Percentiles rank a stretch among this genome's conserved stretches.
phyloP scores from a whole-genome alignment of 345 rosid species.

The Murraya koenigii region DNA sequence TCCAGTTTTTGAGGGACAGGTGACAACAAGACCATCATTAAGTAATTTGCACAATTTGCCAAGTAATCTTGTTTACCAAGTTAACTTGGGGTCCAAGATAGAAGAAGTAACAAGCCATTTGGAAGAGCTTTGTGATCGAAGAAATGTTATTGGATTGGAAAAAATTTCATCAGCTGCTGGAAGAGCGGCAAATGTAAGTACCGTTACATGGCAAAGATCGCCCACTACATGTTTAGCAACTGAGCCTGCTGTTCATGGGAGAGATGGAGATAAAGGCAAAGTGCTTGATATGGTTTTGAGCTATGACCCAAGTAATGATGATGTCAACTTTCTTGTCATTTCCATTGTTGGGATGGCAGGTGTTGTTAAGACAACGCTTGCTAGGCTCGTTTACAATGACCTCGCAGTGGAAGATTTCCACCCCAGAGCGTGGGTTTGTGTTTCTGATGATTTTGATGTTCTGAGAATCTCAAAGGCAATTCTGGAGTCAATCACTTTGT shows the following conservation, averaged over 20 bases:
- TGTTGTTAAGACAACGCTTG: neutral
- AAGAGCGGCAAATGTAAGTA: neutral
- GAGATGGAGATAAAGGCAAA: neutral
- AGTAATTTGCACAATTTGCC: neutral
- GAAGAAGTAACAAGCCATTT: neutral
- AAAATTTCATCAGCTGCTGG: neutral
- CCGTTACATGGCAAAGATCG: neutral
- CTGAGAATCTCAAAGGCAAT: slow-evolving; percentile 5
- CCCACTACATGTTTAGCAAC: neutral
- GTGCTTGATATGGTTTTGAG: neutral
- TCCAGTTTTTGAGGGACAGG: neutral
- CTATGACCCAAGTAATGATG: too few species aligned
- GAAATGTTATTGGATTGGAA: neutral
- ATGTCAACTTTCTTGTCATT: neutral
- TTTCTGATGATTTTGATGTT: slow-evolving; percentile 14
- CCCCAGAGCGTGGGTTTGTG: neutral
- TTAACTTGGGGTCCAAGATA: neutral
- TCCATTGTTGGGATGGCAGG: neutral
- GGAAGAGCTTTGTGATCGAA: neutral
- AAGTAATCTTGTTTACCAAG: neutral
- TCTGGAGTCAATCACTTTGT: slow-evolving; percentile 4
- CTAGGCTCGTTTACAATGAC: neutral
- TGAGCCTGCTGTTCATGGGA: neutral
- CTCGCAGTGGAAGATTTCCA: neutral
- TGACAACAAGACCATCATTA: neutral